These are phyloP conservation scores for Populus simonii DNA, from an alignment of 345 rosid genomes.

Conservation along the genomic window DNA sequence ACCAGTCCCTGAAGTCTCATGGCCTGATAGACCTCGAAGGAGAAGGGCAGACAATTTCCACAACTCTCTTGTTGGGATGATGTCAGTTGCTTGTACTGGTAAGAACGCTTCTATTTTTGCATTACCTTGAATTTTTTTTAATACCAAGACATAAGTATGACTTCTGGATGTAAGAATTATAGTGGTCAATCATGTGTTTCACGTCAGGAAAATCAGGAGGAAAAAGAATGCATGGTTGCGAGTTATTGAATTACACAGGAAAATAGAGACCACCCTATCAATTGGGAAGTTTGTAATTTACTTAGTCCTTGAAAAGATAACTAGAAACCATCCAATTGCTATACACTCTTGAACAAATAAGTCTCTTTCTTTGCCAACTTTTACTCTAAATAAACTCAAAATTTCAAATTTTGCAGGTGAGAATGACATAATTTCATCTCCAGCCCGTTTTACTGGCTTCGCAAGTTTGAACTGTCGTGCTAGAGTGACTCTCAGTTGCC, in stretches of 20 bases:
- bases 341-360: neutral
- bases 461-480: conserved; percentile 21
- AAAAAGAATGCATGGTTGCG: neutral
- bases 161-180: neutral
- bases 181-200: neutral
- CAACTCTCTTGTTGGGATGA: conserved; percentile 73
- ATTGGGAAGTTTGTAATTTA: neutral
- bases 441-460: conserved; percentile 12
- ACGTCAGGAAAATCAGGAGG: neutral
- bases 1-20: conserved; percentile 30
- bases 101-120: neutral
- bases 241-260: neutral
- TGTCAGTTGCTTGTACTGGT: conserved; percentile 69
- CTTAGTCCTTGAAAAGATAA: neutral
- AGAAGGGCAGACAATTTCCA: conserved; percentile 45
- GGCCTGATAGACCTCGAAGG: conserved; percentile 33
- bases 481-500: conserved; percentile 63
- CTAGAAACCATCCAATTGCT: neutral
- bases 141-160: neutral
- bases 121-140: neutral
- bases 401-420: conserved; percentile 33
- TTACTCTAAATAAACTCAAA: neutral
- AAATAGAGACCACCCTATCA: neutral
- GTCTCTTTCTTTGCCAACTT: neutral
- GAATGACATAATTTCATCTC: conserved; percentile 11